Evolutionary conservation across 164 flowering plant genomes (phyloP).

Genomic region (Aristolochia fimbriata): DNA sequence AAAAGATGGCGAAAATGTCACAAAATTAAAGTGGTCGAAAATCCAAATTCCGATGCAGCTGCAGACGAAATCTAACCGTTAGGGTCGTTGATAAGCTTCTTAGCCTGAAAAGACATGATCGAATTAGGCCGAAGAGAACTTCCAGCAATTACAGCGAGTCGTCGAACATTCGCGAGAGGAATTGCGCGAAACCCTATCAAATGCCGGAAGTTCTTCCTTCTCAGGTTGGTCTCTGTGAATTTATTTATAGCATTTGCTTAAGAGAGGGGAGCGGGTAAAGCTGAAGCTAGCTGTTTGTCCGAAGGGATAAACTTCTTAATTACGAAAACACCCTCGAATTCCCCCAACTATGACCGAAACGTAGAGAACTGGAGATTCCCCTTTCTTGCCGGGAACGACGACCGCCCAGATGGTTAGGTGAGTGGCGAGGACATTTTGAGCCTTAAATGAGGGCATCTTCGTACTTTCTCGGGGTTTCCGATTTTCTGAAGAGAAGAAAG

Average conservation of each 20-base stretch:
- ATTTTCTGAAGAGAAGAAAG: neutral
- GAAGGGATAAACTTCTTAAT: neutral
- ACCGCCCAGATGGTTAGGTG: no score
- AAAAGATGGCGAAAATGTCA: neutral
- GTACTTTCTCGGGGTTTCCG: neutral
- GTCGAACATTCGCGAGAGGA: neutral
- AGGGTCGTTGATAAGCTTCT: slow-evolving; percentile 80
- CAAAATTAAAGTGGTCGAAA: neutral
- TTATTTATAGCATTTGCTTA: slow-evolving; percentile 1
- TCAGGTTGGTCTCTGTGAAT: neutral
- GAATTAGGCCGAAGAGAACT: neutral
- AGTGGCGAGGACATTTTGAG: no score
- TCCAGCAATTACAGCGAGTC: neutral
- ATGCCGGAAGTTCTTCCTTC: neutral
- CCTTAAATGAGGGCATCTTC: neutral
- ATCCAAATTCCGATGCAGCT: neutral
- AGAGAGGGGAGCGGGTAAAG: neutral
- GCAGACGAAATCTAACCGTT: slow-evolving; percentile 29
- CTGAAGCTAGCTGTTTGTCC: slow-evolving; percentile 3
- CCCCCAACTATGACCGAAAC: neutral
- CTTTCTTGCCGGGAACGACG: no score
- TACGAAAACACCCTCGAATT: neutral
- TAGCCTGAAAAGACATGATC: slow-evolving; percentile 47
- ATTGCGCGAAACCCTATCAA: slow-evolving; percentile 3
- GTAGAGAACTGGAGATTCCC: no score